Evolutionary conservation across 768 basidiomycete species (phyloP).

Genomic region (Lentinula raphanica): DNA sequence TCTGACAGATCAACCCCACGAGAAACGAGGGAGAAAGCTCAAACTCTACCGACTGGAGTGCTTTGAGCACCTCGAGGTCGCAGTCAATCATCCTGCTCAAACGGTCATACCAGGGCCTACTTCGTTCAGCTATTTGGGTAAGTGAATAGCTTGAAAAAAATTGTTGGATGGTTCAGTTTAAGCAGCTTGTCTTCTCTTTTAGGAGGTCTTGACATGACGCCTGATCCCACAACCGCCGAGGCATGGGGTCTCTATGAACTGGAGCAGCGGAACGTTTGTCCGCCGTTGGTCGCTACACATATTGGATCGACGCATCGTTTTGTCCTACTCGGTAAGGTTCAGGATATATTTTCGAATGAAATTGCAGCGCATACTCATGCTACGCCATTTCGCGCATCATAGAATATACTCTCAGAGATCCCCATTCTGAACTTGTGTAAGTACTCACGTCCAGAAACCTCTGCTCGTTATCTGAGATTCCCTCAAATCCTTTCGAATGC

Average conservation of each 20-base stretch:
- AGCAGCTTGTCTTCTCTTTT: not conserved
- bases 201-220: not conserved
- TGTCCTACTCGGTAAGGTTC: not conserved
- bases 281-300: too few relatives aligned
- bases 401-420: not conserved
- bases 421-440: not conserved
- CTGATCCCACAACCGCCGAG: not conserved
- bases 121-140: not conserved
- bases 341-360: too few relatives aligned
- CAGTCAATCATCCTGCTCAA: not conserved
- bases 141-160: not conserved
- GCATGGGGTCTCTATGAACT: not conserved
- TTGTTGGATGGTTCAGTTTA: too few relatives aligned
- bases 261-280: not conserved
- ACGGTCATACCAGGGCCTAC: not conserved
- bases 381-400: not conserved
- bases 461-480: too few relatives aligned
- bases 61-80: not conserved
- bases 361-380: not conserved
- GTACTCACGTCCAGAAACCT: not conserved
- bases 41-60: not conserved
- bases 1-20: not conserved
- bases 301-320: too few relatives aligned
- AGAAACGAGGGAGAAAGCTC: not conserved
- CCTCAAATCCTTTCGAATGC: not conserved